Base-by-base conservation (phyloP, 2,329 filamentous ascomycete species). In the Penicillium palitans region DNA sequence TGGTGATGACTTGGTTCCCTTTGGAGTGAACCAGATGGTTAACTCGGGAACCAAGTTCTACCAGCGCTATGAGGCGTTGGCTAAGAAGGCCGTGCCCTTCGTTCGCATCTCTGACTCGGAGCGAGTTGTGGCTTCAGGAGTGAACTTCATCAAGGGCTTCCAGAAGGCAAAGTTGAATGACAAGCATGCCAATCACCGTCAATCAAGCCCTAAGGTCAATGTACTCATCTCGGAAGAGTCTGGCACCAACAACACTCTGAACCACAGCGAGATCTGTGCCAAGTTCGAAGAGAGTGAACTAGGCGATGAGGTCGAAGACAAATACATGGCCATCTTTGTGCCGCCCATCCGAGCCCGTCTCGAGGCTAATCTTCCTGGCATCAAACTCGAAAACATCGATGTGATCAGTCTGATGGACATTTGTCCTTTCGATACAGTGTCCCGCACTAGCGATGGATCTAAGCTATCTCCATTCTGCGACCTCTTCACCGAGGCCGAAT, bases 391-490 rank as follows among this genome's bases (percentile, higher is more conserved):
- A 3, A 70, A 80, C 13, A 69, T 78, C 1, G 87, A 93, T 35
- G 84, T 87, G 0, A 79, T 92, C 57, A 84, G 83, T 57, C 72
- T 97, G 35, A 96, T 97, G 91, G 91, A 96, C 67, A 80, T 96
- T 60, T 97, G 93, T 69, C 88, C 93, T 0, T 96, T 91, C 76
- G 83, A 89, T 65, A 93, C 90, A 0, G 86, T 96, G n/a, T 86
- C 88, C 9, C 44, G 55, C 6, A 80, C 84, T 6, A 69, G 75
- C 0, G 76, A 81, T 3, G 83, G 78, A 5, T 80, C 75, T 19
- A 71, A 70, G 5, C 72, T 88, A 10, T 91, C 91, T 0, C 78
- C 80, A 0, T 96, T 96, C 76, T 97, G 93, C 74, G 71, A 72
- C 15, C 79, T 96, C 27, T 96, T 96, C 76, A 87, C 84, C 0